Percentiles rank a stretch among this genome's conserved stretches.
Evolutionary conservation across 495 filamentous ascomycete species (phyloP).

Genomic region (Lindgomyces ingoldianus): DNA sequence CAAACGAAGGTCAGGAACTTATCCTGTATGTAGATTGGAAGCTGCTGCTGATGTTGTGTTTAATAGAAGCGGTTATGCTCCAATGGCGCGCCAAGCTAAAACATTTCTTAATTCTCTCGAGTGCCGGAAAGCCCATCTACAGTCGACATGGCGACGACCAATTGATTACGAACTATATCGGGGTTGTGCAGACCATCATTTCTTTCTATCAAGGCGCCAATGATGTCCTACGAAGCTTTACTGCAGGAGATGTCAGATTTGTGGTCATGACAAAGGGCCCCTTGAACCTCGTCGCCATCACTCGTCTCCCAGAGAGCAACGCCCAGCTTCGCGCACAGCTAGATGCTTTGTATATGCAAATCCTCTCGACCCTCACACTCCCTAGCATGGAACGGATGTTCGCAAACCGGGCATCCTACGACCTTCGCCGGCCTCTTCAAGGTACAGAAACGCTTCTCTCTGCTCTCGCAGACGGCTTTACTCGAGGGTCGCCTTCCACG

Average conservation of each 20-base stretch:
- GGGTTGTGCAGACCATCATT: slow-evolving; percentile 96
- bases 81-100: slow-evolving; percentile 88
- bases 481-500: slow-evolving; percentile 83
- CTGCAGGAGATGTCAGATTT: slow-evolving; percentile 79
- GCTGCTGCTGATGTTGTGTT: slow-evolving; percentile 31
- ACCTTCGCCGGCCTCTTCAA: slow-evolving; percentile 87
- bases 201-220: slow-evolving; percentile 86
- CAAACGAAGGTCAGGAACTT: slow-evolving; percentile 63
- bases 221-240: slow-evolving; percentile 77
- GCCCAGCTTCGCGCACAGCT: slow-evolving; percentile 82
- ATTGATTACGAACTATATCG: slow-evolving; percentile 87
- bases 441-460: slow-evolving; percentile 91
- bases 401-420: slow-evolving; percentile 83
- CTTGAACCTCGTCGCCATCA: slow-evolving; percentile 91
- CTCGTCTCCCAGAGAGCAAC: slow-evolving; percentile 86
- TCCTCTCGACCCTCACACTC: slow-evolving; percentile 89
- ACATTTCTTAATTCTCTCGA: slow-evolving; percentile 94
- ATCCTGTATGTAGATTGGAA: slow-evolving; percentile 22
- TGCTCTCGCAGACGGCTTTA: slow-evolving; percentile 91
- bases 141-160: slow-evolving; percentile 89
- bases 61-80: slow-evolving; percentile 54
- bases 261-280: slow-evolving; percentile 80
- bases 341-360: slow-evolving; percentile 96
- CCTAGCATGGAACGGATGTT: slow-evolving; percentile 88
- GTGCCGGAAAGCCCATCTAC: slow-evolving; percentile 97